Evolutionary conservation across 768 basidiomycete genomes (phyloP).

Genomic region (Russula sp.): DNA sequence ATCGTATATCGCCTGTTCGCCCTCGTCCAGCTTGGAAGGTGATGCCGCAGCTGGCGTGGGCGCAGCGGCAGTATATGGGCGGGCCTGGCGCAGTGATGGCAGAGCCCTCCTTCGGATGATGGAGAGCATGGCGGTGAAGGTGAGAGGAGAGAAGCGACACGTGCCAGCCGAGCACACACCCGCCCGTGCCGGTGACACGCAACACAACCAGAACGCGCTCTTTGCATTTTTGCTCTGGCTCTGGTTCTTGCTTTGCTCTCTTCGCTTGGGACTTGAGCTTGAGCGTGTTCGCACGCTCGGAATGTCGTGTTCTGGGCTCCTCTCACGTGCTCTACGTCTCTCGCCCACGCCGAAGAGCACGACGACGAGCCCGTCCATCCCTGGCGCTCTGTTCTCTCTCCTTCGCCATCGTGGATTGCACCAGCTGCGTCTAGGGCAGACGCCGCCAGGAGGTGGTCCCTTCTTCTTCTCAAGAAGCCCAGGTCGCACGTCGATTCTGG

Average conservation of each 20-base stretch:
- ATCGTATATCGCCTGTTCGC: conserved; percentile 61
- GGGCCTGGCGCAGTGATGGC: conserved; percentile 13
- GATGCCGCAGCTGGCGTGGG: conserved; percentile 12
- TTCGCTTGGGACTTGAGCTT: neutral
- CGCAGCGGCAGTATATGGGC: conserved; percentile 18
- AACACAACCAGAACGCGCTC: too few species aligned
- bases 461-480: neutral
- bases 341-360: neutral
- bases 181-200: too few species aligned
- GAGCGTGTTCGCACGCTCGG: neutral
- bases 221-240: too few species aligned
- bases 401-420: neutral
- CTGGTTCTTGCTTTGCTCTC: too few species aligned
- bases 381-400: too few species aligned
- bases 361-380: neutral
- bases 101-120: conserved; percentile 24
- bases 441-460: too few species aligned
- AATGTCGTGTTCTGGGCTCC: neutral
- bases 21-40: conserved; percentile 35
- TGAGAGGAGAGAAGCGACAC: neutral
- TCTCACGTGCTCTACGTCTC: neutral
- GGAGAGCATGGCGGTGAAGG: conserved; percentile 24
- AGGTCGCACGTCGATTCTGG: neutral
- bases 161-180: too few species aligned
- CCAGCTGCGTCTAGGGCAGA: neutral